These are phyloP conservation scores for Claviceps spartinae DNA, from an alignment of 2,329 filamentous ascomycete genomes.

Conservation along the genomic window DNA sequence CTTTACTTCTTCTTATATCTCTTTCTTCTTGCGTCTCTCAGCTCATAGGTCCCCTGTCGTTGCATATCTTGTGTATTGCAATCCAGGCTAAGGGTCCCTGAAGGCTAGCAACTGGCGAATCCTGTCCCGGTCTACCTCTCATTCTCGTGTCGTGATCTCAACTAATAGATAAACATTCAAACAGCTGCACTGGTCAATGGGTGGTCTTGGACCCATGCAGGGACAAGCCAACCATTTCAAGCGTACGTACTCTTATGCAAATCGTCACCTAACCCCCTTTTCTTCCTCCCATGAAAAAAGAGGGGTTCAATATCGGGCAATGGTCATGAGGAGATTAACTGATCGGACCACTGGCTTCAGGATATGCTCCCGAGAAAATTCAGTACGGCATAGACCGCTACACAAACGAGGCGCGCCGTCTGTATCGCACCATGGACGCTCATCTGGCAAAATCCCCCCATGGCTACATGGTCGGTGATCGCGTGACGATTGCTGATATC, in stretches of 20 bases:
- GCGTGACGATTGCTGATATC: conserved; percentile 65
- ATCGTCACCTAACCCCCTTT: no score
- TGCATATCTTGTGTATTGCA: no score
- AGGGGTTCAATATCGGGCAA: no score
- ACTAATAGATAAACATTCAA: neutral
- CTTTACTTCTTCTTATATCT: neutral
- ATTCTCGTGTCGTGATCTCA: no score
- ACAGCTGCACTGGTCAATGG: conserved; percentile 60
- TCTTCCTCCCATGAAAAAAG: neutral
- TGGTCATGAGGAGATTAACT: neutral
- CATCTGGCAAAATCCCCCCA: conserved; percentile 46
- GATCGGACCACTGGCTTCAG: conserved; percentile 14
- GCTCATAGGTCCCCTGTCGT: no score
- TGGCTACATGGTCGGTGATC: conserved; percentile 52
- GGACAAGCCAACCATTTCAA: conserved; percentile 71
- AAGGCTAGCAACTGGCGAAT: no score
- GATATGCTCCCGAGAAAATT: conserved; percentile 70
- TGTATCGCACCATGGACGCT: conserved; percentile 66
- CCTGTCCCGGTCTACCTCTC: no score
- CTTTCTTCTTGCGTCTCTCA: neutral
- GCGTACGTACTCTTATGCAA: conserved; percentile 26
- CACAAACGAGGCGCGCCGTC: conserved; percentile 66
- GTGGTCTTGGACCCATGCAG: conserved; percentile 71
- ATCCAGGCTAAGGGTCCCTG: no score
- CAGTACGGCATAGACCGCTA: conserved; percentile 74